Percentiles rank a stretch among this genome's conserved stretches.
Conservation (phyloP, 2,329 filamentous ascomycete genomes). For the Neofusicoccum umdonicola region DNA sequence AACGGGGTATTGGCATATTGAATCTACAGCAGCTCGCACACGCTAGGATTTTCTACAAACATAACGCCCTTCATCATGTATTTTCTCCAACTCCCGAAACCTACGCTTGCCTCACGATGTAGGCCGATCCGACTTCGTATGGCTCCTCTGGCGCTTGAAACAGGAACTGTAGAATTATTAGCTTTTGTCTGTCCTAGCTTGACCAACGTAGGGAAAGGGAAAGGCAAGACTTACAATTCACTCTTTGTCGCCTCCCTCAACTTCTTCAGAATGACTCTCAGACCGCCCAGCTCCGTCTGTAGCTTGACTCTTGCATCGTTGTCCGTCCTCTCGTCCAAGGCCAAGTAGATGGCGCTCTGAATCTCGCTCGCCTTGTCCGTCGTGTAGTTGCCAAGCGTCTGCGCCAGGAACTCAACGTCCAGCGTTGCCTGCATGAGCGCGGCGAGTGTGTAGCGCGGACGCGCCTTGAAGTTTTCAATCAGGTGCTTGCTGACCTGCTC, state of each 20-base stretch:
- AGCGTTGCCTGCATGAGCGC: conserved; percentile 95
- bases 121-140: conserved; percentile 14
- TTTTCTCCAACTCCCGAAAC: background rate
- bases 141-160: conserved; percentile 13
- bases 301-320: conserved; percentile 76
- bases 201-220: background rate
- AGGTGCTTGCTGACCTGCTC: conserved; percentile 77
- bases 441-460: conserved; percentile 67
- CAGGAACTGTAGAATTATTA: conserved; percentile 13
- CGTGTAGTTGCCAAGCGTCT: conserved; percentile 87
- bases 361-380: conserved; percentile 76
- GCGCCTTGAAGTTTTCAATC: conserved; percentile 72
- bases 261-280: conserved; percentile 81
- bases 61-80: background rate
- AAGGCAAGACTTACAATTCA: conserved; percentile 29
- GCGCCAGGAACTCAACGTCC: conserved; percentile 94
- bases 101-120: background rate
- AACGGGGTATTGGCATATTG: conserved; percentile 8
- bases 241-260: conserved; percentile 37
- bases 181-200: background rate
- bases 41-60: too few species aligned
- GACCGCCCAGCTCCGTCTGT: conserved; percentile 84
- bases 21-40: background rate
- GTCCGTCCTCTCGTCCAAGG: conserved; percentile 84
- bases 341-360: conserved; percentile 88